phyloP scores from a whole-genome alignment of 2,329 filamentous ascomycete species.

The Fusarium buharicum region DNA sequence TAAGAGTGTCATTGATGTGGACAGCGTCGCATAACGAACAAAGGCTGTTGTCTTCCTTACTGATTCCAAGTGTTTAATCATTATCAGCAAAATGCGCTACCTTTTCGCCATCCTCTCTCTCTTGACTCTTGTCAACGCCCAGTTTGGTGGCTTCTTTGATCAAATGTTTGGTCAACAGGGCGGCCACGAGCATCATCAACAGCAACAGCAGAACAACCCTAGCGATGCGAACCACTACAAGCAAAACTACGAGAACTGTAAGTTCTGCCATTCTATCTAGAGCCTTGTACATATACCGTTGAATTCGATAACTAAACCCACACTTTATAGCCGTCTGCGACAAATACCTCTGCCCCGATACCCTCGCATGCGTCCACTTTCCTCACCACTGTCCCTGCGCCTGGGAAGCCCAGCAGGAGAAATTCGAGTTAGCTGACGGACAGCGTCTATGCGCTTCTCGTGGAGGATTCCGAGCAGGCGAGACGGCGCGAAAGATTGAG shows the following conservation, averaged over 20 bases:
- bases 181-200: conserved; percentile 61
- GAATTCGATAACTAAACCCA: conserved; percentile 26
- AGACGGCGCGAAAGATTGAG: conserved; percentile 80
- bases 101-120: conserved; percentile 65
- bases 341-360: conserved; percentile 94
- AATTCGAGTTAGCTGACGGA: conserved; percentile 78
- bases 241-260: conserved; percentile 74
- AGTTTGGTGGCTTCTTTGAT: conserved; percentile 94
- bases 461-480: conserved; percentile 77
- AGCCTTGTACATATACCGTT: neutral
- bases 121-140: conserved; percentile 72
- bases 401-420: conserved; percentile 80
- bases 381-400: conserved; percentile 97
- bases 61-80: neutral
- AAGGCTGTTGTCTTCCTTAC: neutral
- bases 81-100: conserved; percentile 45
- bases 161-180: conserved; percentile 83
- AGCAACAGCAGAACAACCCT: conserved; percentile 81
- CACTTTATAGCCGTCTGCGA: conserved; percentile 76
- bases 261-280: conserved; percentile 21
- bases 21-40: conserved; percentile 35
- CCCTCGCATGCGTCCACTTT: conserved; percentile 93
- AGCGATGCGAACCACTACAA: conserved; percentile 87
- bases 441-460: conserved; percentile 78
- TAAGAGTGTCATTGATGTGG: conserved; percentile 40